Evolutionary conservation across 2,329 filamentous ascomycete genomes (phyloP).

Genomic region (Seiridium cupressi): DNA sequence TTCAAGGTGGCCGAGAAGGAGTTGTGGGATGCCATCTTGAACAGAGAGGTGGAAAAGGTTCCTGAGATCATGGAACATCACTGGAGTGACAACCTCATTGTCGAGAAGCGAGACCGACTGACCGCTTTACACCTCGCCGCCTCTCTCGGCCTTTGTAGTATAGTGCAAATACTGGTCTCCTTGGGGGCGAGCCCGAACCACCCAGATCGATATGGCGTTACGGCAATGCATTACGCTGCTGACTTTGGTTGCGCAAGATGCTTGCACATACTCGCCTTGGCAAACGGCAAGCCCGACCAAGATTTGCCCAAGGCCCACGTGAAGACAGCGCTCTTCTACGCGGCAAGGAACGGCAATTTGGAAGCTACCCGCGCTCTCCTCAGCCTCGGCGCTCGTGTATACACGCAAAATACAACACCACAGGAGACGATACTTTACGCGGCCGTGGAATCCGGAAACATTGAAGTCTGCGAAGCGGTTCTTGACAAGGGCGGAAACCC

Average conservation of each 20-base stretch:
- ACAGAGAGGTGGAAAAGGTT: conserved; percentile 7
- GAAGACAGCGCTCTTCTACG: conserved; percentile 11
- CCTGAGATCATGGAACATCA: conserved; percentile 10
- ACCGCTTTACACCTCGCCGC: conserved; percentile 13
- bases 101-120: conserved; percentile 10
- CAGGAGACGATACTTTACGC: conserved; percentile 11
- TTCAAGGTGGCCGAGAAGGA: conserved; percentile 12
- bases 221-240: conserved; percentile 13
- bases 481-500: conserved; percentile 9
- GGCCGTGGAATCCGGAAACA: conserved; percentile 8
- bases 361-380: conserved; percentile 7
- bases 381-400: conserved; percentile 7
- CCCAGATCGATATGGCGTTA: conserved; percentile 6
- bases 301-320: conserved; percentile 6
- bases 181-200: conserved; percentile 9
- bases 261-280: conserved; percentile 7
- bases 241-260: conserved; percentile 12
- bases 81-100: conserved; percentile 11
- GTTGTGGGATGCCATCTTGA: conserved; percentile 12
- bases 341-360: conserved; percentile 6
- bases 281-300: conserved; percentile 6
- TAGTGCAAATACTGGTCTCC: conserved; percentile 10
- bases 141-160: conserved; percentile 9
- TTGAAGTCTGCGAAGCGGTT: conserved; percentile 5
- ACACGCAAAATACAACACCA: conserved; percentile 3